These are phyloP conservation scores for Hemisphaericaspora nanyangensis DNA, from an alignment of 805 yeast species.

Conservation along the genomic window DNA sequence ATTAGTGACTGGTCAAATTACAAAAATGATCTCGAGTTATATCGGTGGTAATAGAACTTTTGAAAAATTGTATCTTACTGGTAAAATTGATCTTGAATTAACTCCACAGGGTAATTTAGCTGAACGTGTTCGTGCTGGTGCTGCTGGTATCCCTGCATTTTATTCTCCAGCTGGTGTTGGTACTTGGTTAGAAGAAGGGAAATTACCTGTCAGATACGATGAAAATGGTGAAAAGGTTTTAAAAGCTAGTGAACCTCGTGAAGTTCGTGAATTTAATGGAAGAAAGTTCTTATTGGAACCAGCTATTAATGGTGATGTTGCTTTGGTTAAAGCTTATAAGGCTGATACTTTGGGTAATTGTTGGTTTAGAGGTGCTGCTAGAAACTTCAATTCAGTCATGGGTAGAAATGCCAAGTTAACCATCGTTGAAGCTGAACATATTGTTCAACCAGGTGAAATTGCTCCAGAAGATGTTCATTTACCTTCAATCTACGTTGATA, in stretches of 20 bases:
- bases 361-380: slow-evolving; percentile 44
- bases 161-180: slow-evolving; percentile 49
- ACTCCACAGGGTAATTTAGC: slow-evolving; percentile 53
- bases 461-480: slow-evolving; percentile 44
- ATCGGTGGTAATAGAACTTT: slow-evolving; percentile 43
- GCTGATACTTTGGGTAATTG: slow-evolving; percentile 49
- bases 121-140: slow-evolving; percentile 46
- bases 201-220: slow-evolving; percentile 41
- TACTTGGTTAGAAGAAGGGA: slow-evolving; percentile 49
- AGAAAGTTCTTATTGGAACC: slow-evolving; percentile 40
- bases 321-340: slow-evolving; percentile 45
- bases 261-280: slow-evolving; percentile 41
- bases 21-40: slow-evolving; percentile 44
- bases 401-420: slow-evolving; percentile 44
- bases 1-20: slow-evolving; percentile 39
- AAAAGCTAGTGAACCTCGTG: slow-evolving; percentile 35
- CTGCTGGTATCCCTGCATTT: slow-evolving; percentile 47
- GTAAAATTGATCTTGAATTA: slow-evolving; percentile 43
- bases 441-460: slow-evolving; percentile 44
- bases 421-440: slow-evolving; percentile 50
- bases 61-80: slow-evolving; percentile 37
- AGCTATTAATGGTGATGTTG: slow-evolving; percentile 45
- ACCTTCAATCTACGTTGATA: slow-evolving; percentile 42
- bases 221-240: slow-evolving; percentile 30
- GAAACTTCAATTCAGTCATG: slow-evolving; percentile 43